phyloP scores from a whole-genome alignment of 352 stramenopile genomes.

The Globisporangium canariense region DNA sequence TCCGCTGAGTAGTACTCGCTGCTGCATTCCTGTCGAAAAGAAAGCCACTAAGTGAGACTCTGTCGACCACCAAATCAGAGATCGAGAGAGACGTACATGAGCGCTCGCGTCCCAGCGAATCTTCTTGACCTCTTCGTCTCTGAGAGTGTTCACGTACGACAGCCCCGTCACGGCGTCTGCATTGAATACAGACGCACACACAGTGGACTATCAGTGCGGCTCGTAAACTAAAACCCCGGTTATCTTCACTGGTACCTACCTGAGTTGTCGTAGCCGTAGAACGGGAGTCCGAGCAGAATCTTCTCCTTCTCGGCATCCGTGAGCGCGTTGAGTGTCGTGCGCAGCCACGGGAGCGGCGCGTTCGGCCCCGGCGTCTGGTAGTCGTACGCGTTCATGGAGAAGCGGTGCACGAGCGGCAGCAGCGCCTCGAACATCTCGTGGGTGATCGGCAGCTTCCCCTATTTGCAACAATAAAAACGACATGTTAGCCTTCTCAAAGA shows the following conservation, averaged over 20 bases:
- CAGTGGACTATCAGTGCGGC: background rate
- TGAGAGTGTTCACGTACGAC: slow-evolving; percentile 38
- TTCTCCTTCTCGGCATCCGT: slow-evolving; percentile 40
- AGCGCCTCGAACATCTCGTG: slow-evolving; percentile 55
- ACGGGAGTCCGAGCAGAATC: slow-evolving; percentile 70
- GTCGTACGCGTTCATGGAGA: slow-evolving; percentile 85
- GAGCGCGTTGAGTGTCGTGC: slow-evolving; percentile 51
- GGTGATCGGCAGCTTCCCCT: slow-evolving; percentile 52
- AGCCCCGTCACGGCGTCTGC: slow-evolving; percentile 43
- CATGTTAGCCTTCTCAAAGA: slow-evolving; percentile 4
- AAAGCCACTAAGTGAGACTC: background rate
- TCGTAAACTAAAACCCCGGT: no score
- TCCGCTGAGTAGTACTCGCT: slow-evolving; percentile 38
- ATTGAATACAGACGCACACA: background rate
- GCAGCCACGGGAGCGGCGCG: slow-evolving; percentile 64
- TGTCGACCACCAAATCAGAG: background rate
- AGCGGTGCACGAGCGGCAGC: slow-evolving; percentile 63
- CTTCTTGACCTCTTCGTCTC: slow-evolving; percentile 33
- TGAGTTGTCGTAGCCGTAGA: slow-evolving; percentile 81
- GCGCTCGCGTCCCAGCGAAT: slow-evolving; percentile 49
- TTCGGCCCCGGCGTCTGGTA: slow-evolving; percentile 60
- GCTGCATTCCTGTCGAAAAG: slow-evolving; percentile 50
- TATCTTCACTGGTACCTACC: slow-evolving; percentile 15
- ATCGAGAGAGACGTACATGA: slow-evolving; percentile 27
- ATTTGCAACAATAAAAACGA: background rate